Evolutionary conservation across 768 basidiomycete genomes (phyloP), one percentile per base, ranked within the genome.

Genomic region (Tulasnella sp.): DNA sequence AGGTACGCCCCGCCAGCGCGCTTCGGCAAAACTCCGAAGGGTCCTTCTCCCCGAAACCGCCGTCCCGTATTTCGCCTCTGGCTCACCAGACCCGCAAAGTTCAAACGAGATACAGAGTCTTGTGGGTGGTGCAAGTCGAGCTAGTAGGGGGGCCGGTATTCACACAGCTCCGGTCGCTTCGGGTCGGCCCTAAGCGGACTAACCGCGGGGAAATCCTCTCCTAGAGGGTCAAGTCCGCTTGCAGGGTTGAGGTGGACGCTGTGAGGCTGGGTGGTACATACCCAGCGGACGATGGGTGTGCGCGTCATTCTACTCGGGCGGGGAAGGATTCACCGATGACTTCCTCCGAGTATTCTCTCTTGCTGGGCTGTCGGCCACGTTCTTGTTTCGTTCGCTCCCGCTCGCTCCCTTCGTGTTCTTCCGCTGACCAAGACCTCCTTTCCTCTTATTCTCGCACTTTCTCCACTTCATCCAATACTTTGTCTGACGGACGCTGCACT

Each of bases 391-490:
- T 32, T 61, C 57, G 29, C 57, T 61, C n/a, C 57, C 57, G 57
- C 26, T 57, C 55, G 20, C 55, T 57, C 55, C 6, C 57, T 61
- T 61, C 57, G 57, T 61, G n/a, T 61, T n/a, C 23, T 26, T 32
- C 57, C 57, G 57, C 57, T 61, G 57, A 61, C 57, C 57, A 61
- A 61, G 57, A 61, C 57, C 57, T 61, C 57, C 57, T 61, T 61
- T 61, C 0, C 55, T 57, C 23, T 57, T 57, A 35, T 35, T 57
- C 55, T 57, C 55, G 20, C 55, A 57, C 55, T 20, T 23, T 57
- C 35, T 26, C 26, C 23, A 13, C 26, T 57, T 26, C 26, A 9
- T 61, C n/a, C n/a, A 61, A 61, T 32, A 61, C 57, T 61, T 61
- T 61, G 57, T 61, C 57, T 61, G 57, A 61, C 57, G 57, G 57